Conservation (phyloP, 257 asterid genomes). For the Lycium barbarum region DNA sequence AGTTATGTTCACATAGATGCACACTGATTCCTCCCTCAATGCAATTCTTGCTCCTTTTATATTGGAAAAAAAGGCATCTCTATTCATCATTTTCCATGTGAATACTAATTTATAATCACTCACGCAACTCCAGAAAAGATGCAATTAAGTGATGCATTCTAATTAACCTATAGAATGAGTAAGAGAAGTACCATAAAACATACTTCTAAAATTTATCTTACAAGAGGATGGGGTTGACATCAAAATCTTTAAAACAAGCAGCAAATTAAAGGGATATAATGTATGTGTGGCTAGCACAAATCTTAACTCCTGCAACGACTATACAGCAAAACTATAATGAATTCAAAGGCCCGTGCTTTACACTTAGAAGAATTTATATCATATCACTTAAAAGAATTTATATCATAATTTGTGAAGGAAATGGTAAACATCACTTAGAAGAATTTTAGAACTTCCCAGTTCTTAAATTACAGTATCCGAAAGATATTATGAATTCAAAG, state of each 20-base stretch:
- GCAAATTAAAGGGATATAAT: not conserved
- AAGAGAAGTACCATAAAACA: not conserved
- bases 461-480: not conserved
- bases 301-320: not conserved
- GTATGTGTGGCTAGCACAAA: not conserved
- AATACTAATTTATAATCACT: not conserved
- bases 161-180: not conserved
- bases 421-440: not conserved
- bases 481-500: not conserved
- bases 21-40: not conserved
- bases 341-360: too few species aligned
- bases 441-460: not conserved
- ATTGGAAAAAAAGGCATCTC: constrained; percentile 2
- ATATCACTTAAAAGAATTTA: not conserved
- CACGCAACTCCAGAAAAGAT: not conserved
- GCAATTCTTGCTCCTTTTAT: not conserved
- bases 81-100: not conserved
- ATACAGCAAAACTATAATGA: not conserved
- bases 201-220: not conserved
- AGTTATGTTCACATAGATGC: not conserved
- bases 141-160: not conserved
- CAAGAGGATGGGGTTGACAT: not conserved
- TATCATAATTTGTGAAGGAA: not conserved
- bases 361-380: too few species aligned
- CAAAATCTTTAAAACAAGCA: not conserved